Conservation (phyloP, 257 asterid genomes). For the Solanum bulbocastanum region DNA sequence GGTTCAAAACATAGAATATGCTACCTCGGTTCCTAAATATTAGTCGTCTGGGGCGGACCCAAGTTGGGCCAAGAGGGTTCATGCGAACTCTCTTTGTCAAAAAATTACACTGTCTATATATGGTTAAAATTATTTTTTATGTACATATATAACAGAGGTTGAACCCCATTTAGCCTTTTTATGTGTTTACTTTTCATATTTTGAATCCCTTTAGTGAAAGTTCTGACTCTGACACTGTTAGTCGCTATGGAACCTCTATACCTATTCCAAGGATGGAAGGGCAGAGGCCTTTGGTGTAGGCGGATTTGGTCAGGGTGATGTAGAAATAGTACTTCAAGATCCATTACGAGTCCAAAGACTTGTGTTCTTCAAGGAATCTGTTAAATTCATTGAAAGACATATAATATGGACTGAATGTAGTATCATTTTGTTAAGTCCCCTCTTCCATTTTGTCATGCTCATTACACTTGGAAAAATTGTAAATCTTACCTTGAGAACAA, state of each 20-base stretch:
- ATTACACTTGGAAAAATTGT: background rate
- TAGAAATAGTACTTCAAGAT: background rate
- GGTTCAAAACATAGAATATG: background rate
- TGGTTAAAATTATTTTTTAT: background rate
- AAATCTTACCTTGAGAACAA: conserved; percentile 44
- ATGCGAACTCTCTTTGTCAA: background rate
- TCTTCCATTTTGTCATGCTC: background rate
- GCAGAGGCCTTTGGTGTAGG: background rate
- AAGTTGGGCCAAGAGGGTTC: background rate
- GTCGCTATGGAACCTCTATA: background rate
- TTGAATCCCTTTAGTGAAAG: too few relatives aligned
- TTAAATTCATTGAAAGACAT: background rate
- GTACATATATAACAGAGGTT: too few relatives aligned
- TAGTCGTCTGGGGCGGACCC: background rate
- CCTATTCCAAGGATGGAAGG: background rate
- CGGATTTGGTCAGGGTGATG: background rate
- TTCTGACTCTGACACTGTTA: too few relatives aligned
- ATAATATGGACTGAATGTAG: background rate
- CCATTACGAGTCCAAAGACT: background rate
- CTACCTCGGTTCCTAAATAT: background rate
- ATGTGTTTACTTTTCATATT: too few relatives aligned
- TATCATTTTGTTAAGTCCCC: background rate
- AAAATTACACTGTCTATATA: too few relatives aligned
- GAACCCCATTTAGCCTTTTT: background rate
- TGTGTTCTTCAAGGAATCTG: background rate